These are phyloP conservation scores for Lachnellula cervina DNA, from an alignment of 2,329 filamentous ascomycete genomes.

Conservation along the genomic window DNA sequence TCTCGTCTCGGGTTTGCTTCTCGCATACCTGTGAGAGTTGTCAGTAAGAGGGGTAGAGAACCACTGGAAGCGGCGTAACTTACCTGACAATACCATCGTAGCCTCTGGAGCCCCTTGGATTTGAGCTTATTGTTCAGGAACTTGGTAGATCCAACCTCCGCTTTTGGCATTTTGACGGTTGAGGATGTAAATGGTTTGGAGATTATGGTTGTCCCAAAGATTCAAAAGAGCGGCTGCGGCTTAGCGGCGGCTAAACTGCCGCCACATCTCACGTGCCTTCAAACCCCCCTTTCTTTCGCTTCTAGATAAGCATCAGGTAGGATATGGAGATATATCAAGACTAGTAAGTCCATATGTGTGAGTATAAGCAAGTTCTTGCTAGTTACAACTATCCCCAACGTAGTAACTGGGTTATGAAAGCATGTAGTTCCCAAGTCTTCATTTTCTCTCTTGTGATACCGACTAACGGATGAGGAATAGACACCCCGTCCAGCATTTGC, in stretches of 20 bases:
- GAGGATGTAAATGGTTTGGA: not conserved
- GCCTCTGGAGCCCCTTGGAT: slow-evolving; percentile 67
- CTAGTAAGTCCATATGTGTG: too few relatives aligned
- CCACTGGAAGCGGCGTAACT: not conserved
- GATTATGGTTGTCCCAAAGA: not conserved
- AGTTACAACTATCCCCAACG: not conserved
- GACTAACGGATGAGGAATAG: too few relatives aligned
- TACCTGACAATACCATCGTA: slow-evolving; percentile 86
- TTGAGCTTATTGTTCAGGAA: slow-evolving; percentile 88
- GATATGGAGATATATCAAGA: too few relatives aligned
- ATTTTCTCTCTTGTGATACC: not conserved
- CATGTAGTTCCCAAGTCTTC: not conserved
- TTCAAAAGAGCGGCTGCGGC: too few relatives aligned
- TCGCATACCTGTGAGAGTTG: slow-evolving; percentile 61
- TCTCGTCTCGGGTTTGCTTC: slow-evolving; percentile 74
- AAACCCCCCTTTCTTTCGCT: not conserved
- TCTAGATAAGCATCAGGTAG: not conserved
- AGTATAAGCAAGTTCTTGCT: too few relatives aligned
- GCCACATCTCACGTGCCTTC: too few relatives aligned
- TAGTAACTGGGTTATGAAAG: not conserved
- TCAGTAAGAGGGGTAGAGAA: slow-evolving; percentile 3
- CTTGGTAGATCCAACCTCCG: slow-evolving; percentile 90
- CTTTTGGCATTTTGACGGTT: slow-evolving; percentile 70
- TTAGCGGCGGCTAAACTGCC: too few relatives aligned
- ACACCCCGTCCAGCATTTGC: not conserved